Conservation (phyloP, 805 yeast genomes). For the Yarrowia hollandica region DNA sequence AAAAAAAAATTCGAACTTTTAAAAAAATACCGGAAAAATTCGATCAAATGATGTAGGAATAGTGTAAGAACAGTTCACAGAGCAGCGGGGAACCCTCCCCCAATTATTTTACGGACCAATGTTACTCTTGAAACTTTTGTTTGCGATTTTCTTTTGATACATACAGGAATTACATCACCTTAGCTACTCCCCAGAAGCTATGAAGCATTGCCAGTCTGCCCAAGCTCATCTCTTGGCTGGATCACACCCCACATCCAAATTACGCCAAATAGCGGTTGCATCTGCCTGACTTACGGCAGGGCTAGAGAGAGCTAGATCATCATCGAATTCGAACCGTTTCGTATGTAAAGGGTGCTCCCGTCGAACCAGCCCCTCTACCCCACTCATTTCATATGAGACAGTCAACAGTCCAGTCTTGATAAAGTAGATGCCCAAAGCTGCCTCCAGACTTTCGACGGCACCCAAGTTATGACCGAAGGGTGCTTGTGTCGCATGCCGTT, state of each 20-base stretch:
- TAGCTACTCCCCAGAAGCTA: not conserved
- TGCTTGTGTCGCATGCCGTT: not conserved
- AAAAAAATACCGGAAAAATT: not conserved
- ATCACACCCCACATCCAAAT: not conserved
- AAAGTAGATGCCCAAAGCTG: not conserved
- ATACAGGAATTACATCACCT: not conserved
- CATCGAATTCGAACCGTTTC: slow-evolving; percentile 12
- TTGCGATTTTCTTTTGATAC: no score
- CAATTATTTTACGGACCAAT: no score
- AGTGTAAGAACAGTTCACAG: no score
- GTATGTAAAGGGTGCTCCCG: slow-evolving; percentile 11
- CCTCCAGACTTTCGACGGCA: slow-evolving; percentile 18
- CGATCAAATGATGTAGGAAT: not conserved
- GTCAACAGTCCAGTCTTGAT: slow-evolving; percentile 5
- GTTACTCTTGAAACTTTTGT: no score
- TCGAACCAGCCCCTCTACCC: slow-evolving; percentile 9
- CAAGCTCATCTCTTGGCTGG: not conserved
- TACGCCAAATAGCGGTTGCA: slow-evolving; percentile 4
- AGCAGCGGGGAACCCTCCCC: no score
- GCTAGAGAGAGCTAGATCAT: not conserved
- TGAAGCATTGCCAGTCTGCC: not conserved
- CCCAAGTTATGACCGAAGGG: not conserved
- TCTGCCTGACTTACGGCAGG: slow-evolving; percentile 11
- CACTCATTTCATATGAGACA: slow-evolving; percentile 19
- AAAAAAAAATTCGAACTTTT: no score